These are phyloP conservation scores for Cladorrhinum sp. DNA, from an alignment of 2,329 filamentous ascomycete genomes.

Conservation along the genomic window DNA sequence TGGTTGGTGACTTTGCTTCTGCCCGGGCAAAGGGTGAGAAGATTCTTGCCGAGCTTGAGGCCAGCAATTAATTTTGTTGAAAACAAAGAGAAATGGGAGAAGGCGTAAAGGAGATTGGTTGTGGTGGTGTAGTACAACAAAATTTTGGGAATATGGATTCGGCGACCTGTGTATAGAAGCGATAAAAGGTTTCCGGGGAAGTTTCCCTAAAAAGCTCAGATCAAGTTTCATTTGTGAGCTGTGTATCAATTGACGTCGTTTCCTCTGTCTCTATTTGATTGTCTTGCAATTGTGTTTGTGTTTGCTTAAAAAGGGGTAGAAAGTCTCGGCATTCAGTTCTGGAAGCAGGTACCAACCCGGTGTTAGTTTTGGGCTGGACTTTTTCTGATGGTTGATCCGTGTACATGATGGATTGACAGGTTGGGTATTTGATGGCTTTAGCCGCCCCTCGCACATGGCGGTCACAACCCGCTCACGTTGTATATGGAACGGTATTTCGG, in stretches of 20 bases:
- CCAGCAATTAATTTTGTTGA: constrained; percentile 40
- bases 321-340: constrained; percentile 7
- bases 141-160: constrained; percentile 19
- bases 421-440: too few species aligned
- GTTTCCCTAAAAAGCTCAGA: constrained; percentile 47
- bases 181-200: constrained; percentile 49
- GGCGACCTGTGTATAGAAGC: constrained; percentile 57
- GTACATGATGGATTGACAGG: constrained; percentile 7
- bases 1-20: constrained; percentile 94
- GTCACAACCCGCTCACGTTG: too few species aligned
- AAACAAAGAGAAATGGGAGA: constrained; percentile 31
- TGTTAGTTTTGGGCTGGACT: neutral
- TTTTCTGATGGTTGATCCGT: neutral
- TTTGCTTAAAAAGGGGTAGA: neutral
- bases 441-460: too few species aligned
- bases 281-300: constrained; percentile 27
- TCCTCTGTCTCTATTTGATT: constrained; percentile 38
- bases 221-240: constrained; percentile 59
- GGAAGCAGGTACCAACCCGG: neutral
- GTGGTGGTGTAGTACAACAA: neutral
- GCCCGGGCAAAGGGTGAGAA: constrained; percentile 98
- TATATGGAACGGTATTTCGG: neutral
- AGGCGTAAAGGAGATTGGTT: constrained; percentile 7
- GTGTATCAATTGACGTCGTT: constrained; percentile 58
- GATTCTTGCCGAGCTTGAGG: constrained; percentile 94